Percentiles rank a stretch among this genome's conserved stretches.
These are phyloP conservation scores for Claviceps fusiformis DNA, from an alignment of 2,329 filamentous ascomycete species.

Conservation along the genomic window DNA sequence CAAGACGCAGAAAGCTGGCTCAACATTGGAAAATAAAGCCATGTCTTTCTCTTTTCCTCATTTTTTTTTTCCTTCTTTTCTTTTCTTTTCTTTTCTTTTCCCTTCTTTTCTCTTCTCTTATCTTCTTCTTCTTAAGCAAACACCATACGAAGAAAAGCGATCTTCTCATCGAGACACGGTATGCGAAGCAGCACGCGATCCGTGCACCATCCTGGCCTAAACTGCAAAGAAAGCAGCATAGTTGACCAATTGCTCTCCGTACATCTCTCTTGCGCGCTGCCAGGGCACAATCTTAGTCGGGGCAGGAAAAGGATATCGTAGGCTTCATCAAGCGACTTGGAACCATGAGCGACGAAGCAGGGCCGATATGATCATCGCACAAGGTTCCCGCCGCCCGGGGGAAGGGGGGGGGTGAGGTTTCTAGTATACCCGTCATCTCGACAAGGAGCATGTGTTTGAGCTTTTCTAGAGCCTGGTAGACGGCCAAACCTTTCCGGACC, in stretches of 20 bases:
- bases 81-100: not conserved
- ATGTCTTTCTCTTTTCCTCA: no score
- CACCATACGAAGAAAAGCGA: not conserved
- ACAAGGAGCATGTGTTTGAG: not conserved
- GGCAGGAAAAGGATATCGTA: not conserved
- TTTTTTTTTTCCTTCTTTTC: no score
- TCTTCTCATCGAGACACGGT: not conserved
- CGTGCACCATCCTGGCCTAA: not conserved
- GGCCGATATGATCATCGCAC: constrained; percentile 6
- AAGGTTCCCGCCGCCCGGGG: not conserved
- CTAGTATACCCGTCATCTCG: not conserved
- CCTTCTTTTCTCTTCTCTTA: no score
- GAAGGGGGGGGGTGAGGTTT: not conserved
- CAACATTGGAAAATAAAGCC: not conserved
- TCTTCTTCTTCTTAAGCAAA: not conserved
- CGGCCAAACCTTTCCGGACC: not conserved
- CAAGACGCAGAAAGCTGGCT: not conserved
- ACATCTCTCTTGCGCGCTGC: not conserved
- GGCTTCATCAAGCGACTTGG: constrained; percentile 5
- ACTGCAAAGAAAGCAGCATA: not conserved
- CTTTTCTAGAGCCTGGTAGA: not conserved
- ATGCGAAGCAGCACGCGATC: not conserved
- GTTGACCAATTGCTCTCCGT: not conserved
- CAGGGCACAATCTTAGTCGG: not conserved
- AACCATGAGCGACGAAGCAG: constrained; percentile 1